Base-by-base conservation (phyloP, 2,329 filamentous ascomycete species). In the Xylariaceae sp. region DNA sequence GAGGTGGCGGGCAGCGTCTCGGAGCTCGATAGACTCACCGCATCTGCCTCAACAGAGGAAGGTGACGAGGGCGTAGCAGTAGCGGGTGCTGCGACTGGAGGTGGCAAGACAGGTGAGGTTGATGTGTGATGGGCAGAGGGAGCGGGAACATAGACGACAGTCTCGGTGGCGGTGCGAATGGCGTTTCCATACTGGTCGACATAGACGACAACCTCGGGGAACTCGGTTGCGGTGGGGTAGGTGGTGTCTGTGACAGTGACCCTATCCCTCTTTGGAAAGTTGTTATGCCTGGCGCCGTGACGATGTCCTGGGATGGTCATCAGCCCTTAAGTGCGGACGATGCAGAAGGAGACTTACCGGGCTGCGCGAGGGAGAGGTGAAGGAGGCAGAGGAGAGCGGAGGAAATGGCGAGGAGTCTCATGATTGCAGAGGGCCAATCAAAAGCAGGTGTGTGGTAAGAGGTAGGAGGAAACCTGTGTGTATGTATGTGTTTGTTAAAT, bases 141-240 rank as follows among this genome's bases (percentile, higher is more conserved):
- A 36, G 48, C 42, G 22, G 57, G 54, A 32, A 59, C 47, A 42
- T 60, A 59, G 39, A 61, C 50, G 37, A 71, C 61, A n/a, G 59
- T 61, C 40, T 69, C 64, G 11, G 64, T 71, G 16, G 61, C 58
- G 6, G 69, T 76, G 33, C 67, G 70, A 49, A 81, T 53, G 3
- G 72, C 67, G n/a, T 73, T 68, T 44, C 80, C 79, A 46, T 74
- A 61, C 52, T 76, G 65, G 57, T 86, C 73, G 37, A 85, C 77
- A 64, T 77, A 85, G 56, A 85, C 73, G 22, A 82, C 71, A 40
- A 76, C 68, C 47, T 75, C 67, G 5, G 72, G 68, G 8, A 69
- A 54, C 32, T 72, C 66, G 32, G 70, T 73, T 11, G 70, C 62
- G 23, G 59, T 60, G 36, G 67, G 64, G 37, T 69, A 55, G 8